Conservation (phyloP, 352 stramenopile species). For the Hyaloperonospora arabidopsidis region DNA sequence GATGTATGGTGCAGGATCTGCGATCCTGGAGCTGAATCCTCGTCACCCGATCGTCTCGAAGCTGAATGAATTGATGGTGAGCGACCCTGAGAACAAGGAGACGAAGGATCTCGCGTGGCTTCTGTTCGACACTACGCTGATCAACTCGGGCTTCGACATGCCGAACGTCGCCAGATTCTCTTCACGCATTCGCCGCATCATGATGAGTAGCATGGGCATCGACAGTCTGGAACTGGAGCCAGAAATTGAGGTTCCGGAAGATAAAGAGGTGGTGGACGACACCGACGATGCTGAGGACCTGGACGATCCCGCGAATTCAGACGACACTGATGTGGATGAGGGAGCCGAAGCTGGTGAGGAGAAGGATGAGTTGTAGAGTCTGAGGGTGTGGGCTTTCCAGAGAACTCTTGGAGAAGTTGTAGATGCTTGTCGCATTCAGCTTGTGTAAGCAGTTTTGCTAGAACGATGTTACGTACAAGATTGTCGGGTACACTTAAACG, state of each 20-base stretch:
- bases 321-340: conserved; percentile 38
- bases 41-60: conserved; percentile 97
- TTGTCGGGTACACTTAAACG: too few relatives aligned
- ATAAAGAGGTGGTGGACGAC: conserved; percentile 46
- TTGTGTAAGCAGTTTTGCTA: too few relatives aligned
- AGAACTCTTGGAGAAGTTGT: not conserved
- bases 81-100: conserved; percentile 66
- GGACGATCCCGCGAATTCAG: conserved; percentile 68
- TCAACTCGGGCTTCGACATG: conserved; percentile 96
- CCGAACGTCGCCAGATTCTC: conserved; percentile 91
- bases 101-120: conserved; percentile 93
- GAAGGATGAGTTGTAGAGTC: conserved; percentile 67
- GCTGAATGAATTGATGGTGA: conserved; percentile 82
- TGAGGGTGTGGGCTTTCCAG: not conserved
- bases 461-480: too few relatives aligned
- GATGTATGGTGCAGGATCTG: conserved; percentile 52
- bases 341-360: conserved; percentile 26
- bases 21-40: conserved; percentile 98
- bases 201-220: conserved; percentile 90
- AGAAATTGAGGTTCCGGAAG: conserved; percentile 91
- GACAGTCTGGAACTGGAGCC: conserved; percentile 88
- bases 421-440: conserved; percentile 85
- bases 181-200: conserved; percentile 88
- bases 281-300: conserved; percentile 26
- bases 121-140: conserved; percentile 95